Percentiles rank a stretch among this genome's conserved stretches.
Evolutionary conservation across 2,329 filamentous ascomycete genomes (phyloP).

Genomic region (Sphaerulina vaccinii): DNA sequence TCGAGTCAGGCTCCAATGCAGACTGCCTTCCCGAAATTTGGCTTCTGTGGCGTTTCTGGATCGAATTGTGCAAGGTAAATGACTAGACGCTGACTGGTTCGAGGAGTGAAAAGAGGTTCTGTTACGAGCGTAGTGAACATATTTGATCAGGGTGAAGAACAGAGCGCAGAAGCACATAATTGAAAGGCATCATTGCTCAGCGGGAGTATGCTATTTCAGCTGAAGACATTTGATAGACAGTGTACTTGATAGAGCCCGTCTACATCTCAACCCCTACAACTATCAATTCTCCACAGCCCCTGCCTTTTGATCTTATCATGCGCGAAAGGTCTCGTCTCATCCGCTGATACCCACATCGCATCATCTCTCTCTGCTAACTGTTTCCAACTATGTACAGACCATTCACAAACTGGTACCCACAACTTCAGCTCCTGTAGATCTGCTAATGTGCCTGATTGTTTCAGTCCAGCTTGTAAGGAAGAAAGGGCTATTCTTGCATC

Average conservation of each 20-base stretch:
- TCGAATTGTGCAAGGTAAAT: background rate
- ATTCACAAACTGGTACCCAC: constrained; percentile 23
- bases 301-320: constrained; percentile 10
- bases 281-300: constrained; percentile 11
- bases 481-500: constrained; percentile 18
- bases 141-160: too few relatives aligned
- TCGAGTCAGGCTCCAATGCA: background rate
- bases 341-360: constrained; percentile 18
- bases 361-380: constrained; percentile 18
- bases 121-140: too few relatives aligned
- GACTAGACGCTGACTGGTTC: too few relatives aligned
- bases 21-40: background rate
- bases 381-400: constrained; percentile 21
- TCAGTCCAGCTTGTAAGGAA: constrained; percentile 5
- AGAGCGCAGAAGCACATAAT: too few relatives aligned
- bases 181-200: too few relatives aligned
- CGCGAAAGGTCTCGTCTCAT: constrained; percentile 14
- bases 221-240: too few relatives aligned
- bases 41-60: background rate
- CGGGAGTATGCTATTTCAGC: too few relatives aligned
- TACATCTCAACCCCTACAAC: constrained; percentile 7
- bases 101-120: too few relatives aligned
- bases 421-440: constrained; percentile 19
- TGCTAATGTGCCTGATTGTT: constrained; percentile 8
- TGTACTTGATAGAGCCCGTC: too few relatives aligned